Base-by-base conservation (phyloP, 2,329 filamentous ascomycete genomes). In the Gliomastix tumulicola region DNA sequence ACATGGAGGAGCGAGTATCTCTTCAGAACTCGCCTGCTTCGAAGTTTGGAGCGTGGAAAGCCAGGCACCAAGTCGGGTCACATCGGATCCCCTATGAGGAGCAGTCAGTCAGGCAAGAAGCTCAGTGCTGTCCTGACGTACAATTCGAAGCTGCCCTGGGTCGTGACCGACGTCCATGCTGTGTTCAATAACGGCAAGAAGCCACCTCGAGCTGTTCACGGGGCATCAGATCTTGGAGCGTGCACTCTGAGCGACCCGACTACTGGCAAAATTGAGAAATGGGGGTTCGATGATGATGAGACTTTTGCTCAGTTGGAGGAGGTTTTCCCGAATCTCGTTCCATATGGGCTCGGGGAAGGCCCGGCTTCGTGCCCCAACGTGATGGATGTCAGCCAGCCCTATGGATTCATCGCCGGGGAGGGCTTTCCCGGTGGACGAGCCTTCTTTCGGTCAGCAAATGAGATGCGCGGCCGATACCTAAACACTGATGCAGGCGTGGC, bases 1-100 rank as follows among this genome's bases (percentile, higher is more conserved):
- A 92, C 89, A 8, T 97, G 92, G 90, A 78, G 90, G 48, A 96
- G 87, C 59, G 92, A 98, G 59, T 98, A 97, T 52, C 83, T 97
- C 33, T 65, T 95, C 39, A 76, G 92, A 32, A 96, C 88, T 3
- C 77, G 87, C 32, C 73, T 97, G 35, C 65, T 97, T 36, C 78
- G 88, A 31, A 92, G 86, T 43, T 68, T 97, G 39, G 75, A 74
- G 32, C 80, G 87, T 41, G 92, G 90, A 35, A 94, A 89, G 54
- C 88, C 90, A 40, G 63, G 73, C 48, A 72, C 81, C 25, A 65
- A 68, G 9, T 55, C 69, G 21, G 62, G 49, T 55, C 74, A 61
- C 21, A 60, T 66, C 38, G 75, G 77, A 10, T 62, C 74, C 10
- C 69, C 71, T 10, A 54, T 60, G n/a, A 65, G 70, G n/a, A 54